Base-by-base conservation (phyloP, 1,139 yeast species). In the Suhomyces coccinellae region DNA sequence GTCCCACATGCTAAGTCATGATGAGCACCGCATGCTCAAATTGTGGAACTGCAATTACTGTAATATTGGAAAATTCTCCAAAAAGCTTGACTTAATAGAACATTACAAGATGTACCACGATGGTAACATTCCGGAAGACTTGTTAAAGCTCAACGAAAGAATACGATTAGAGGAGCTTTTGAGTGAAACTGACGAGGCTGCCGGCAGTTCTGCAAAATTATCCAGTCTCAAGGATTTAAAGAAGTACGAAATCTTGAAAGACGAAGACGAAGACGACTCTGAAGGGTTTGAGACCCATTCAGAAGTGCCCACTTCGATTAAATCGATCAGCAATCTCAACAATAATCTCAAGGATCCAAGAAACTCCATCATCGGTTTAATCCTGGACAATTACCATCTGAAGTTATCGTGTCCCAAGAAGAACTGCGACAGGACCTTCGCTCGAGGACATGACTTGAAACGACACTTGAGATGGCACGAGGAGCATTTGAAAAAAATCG, bases 1-100 rank as follows among this genome's bases (percentile, higher is more conserved):
- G 26, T 80, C 85, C 67, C 97, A 90, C 59, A 82, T 85, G 87
- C 64, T 73, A 38, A 58, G 62, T 12, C 80, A 86, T 44, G 85
- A 82, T 55, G 75, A 70, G 14, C 65, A 66, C 11, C 76, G 71
- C 11, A 75, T 71, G 17, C 65, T 75, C 13, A 82, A 77, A 51
- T 62, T 81, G 30, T 85, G 91, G 89, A 76, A 77, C 47, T 87
- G 95, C 64, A 61, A 65, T 0, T 67, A 71, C 43, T 81, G 86
- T 63, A 63, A 59, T 13, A 53, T 63, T 35, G 71, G 71, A 9
- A 62, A 59, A 42, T 72, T 70, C 47, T 57, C 65, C 12, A 70
- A 65, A 47, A 72, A 73, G 44, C 38, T 52, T 4, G 74, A 69
- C 33, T 62, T 74, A 33, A 56, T 72, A 2, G 53, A 57, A 3